Conservation (phyloP, 2,329 filamentous ascomycete species). For the Pseudocercospora cruenta region DNA sequence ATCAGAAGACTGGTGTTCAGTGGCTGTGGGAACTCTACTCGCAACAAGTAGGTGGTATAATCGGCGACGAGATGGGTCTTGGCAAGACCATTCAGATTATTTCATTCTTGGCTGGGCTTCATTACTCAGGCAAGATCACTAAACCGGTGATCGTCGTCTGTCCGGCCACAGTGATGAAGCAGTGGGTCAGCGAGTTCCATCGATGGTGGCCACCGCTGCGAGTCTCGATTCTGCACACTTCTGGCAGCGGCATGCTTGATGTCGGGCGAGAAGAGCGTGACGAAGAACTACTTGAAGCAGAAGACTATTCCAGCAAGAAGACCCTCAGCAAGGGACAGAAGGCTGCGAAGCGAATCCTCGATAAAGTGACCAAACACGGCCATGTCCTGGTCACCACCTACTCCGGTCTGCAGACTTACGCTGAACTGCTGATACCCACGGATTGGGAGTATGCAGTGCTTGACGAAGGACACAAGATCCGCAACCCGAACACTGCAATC, state of each 20-base stretch:
- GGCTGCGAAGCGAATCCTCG: conserved; percentile 77
- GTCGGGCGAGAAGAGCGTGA: conserved; percentile 62
- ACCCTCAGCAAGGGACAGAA: conserved; percentile 61
- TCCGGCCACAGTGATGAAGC: conserved; percentile 90
- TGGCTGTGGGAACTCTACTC: conserved; percentile 93
- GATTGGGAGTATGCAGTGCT: conserved; percentile 93
- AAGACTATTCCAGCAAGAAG: conserved; percentile 38
- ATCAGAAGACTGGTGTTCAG: conserved; percentile 94
- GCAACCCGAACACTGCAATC: conserved; percentile 92
- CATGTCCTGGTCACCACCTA: conserved; percentile 97
- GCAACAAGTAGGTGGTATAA: conserved; percentile 88
- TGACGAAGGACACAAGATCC: conserved; percentile 97
- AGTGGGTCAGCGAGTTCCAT: conserved; percentile 99
- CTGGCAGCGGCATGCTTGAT: conserved; percentile 94
- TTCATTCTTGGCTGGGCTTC: conserved; percentile 83
- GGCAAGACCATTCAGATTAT: conserved; percentile 87
- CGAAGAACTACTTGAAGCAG: conserved; percentile 67
- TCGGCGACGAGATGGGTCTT: conserved; percentile 98
- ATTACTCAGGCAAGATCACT: conserved; percentile 83
- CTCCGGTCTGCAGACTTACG: conserved; percentile 90
- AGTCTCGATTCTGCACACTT: conserved; percentile 92
- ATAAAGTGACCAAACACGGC: conserved; percentile 78
- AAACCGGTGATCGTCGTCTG: conserved; percentile 90
- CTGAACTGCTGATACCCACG: conserved; percentile 76
- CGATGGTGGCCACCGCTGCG: conserved; percentile 99